A percentile compares a stretch with the other conserved stretches of the same genome.
These are phyloP conservation scores for Plantago major DNA, from an alignment of 257 asterid genomes.

Conservation along the genomic window DNA sequence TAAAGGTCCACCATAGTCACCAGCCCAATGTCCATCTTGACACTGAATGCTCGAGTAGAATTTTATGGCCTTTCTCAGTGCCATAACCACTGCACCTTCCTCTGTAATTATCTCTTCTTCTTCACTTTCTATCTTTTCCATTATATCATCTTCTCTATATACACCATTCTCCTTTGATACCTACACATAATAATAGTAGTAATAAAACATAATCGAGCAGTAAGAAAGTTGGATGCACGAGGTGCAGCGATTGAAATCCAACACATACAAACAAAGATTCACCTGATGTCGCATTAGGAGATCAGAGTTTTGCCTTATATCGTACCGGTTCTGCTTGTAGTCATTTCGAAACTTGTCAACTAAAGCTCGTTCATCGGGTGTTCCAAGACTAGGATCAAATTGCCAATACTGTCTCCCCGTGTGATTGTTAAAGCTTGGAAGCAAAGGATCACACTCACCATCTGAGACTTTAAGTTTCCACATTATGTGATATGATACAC, in stretches of 20 bases:
- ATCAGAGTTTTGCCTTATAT: slow-evolving; percentile 52
- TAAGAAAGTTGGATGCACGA: too few relatives aligned
- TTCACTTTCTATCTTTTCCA: slow-evolving; percentile 21
- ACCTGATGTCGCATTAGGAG: slow-evolving; percentile 74
- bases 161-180: too few relatives aligned
- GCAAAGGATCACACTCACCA: slow-evolving; percentile 38
- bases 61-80: slow-evolving; percentile 41
- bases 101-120: slow-evolving; percentile 38
- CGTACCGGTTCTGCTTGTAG: slow-evolving; percentile 31
- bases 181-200: too few relatives aligned
- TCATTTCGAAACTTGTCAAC: slow-evolving; percentile 44
- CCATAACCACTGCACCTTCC: slow-evolving; percentile 32
- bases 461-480: slow-evolving; percentile 34
- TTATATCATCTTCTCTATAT: too few relatives aligned
- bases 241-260: too few relatives aligned
- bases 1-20: slow-evolving; percentile 70
- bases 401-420: slow-evolving; percentile 60
- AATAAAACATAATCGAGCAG: too few relatives aligned
- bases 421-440: slow-evolving; percentile 33
- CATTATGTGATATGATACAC: too few relatives aligned
- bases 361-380: slow-evolving; percentile 30
- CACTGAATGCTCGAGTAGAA: slow-evolving; percentile 56
- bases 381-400: slow-evolving; percentile 35
- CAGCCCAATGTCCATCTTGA: slow-evolving; percentile 82
- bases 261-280: not conserved